Percentiles rank a stretch among this genome's conserved stretches.
These are phyloP conservation scores for Ceratobasidium sp. DNA, from an alignment of 1,284 basidiomycete genomes.

Conservation along the genomic window DNA sequence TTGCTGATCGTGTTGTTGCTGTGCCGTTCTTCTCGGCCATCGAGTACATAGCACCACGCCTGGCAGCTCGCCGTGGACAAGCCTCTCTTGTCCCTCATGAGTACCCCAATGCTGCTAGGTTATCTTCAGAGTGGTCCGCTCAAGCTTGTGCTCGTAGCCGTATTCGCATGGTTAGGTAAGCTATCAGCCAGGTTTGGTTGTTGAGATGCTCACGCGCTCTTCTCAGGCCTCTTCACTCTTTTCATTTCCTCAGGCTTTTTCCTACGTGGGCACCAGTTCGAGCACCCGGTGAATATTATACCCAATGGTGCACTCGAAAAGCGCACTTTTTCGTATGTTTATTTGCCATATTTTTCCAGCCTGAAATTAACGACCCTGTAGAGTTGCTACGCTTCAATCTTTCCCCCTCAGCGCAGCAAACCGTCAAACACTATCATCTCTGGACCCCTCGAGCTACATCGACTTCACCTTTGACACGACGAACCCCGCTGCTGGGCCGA, in stretches of 20 bases:
- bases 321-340: constrained; percentile 27
- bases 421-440: neutral
- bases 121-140: constrained; percentile 38
- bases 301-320: constrained; percentile 36
- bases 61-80: neutral
- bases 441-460: constrained; percentile 20
- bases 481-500: neutral
- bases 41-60: constrained; percentile 27
- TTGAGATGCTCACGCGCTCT: neutral
- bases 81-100: neutral
- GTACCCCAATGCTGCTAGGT: constrained; percentile 3
- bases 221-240: constrained; percentile 37
- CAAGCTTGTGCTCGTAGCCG: constrained; percentile 21
- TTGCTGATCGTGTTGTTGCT: constrained; percentile 32
- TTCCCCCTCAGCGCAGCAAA: constrained; percentile 24
- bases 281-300: constrained; percentile 20
- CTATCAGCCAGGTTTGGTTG: neutral
- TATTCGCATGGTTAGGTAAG: constrained; percentile 38
- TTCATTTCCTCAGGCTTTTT: constrained; percentile 33
- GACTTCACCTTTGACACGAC: constrained; percentile 31
- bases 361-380: constrained; percentile 16
- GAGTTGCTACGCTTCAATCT: constrained; percentile 28
- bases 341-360: neutral
- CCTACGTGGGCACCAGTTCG: constrained; percentile 22
- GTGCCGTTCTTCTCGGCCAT: constrained; percentile 25